These are phyloP conservation scores for Metarhizium anisopliae DNA, from an alignment of 2,329 filamentous ascomycete genomes.

Conservation along the genomic window DNA sequence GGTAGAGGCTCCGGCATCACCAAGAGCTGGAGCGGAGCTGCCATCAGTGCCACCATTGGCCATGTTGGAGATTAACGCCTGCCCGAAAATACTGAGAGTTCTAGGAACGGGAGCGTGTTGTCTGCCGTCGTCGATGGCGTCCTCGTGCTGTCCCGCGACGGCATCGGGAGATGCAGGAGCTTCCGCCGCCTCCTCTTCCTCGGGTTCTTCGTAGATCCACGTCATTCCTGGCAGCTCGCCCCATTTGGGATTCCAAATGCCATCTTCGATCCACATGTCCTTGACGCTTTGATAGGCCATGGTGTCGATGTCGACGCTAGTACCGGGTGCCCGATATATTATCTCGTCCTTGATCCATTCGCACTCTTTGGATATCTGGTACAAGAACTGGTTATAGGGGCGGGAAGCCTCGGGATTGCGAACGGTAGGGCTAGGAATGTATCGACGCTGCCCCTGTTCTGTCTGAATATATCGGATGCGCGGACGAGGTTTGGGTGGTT, in stretches of 20 bases:
- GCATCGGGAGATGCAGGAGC: too few relatives aligned
- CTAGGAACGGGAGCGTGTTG: too few relatives aligned
- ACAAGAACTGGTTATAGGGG: not conserved
- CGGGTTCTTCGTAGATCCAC: conserved; percentile 6
- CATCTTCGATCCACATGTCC: conserved; percentile 5
- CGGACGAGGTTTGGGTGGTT: too few relatives aligned
- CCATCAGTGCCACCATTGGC: too few relatives aligned
- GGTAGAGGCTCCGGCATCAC: too few relatives aligned
- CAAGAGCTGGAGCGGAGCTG: too few relatives aligned
- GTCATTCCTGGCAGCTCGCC: conserved; percentile 2
- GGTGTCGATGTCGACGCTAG: not conserved
- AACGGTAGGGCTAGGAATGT: not conserved
- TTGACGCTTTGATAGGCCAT: conserved; percentile 8
- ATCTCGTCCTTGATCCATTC: not conserved
- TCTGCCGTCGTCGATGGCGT: too few relatives aligned
- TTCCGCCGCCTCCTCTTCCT: not conserved
- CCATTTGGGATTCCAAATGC: conserved; percentile 7
- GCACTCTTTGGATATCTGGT: not conserved
- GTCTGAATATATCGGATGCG: too few relatives aligned
- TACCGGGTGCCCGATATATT: too few relatives aligned
- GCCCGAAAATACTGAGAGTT: too few relatives aligned
- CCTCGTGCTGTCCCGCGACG: too few relatives aligned
- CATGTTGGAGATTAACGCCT: too few relatives aligned
- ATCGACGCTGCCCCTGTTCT: not conserved
- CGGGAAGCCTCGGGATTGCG: not conserved